Percentiles rank a stretch among this genome's conserved stretches.
These are phyloP conservation scores for Backusella parvicylindrica DNA, from an alignment of 192 early-diverging fungal genomes.

Conservation along the genomic window DNA sequence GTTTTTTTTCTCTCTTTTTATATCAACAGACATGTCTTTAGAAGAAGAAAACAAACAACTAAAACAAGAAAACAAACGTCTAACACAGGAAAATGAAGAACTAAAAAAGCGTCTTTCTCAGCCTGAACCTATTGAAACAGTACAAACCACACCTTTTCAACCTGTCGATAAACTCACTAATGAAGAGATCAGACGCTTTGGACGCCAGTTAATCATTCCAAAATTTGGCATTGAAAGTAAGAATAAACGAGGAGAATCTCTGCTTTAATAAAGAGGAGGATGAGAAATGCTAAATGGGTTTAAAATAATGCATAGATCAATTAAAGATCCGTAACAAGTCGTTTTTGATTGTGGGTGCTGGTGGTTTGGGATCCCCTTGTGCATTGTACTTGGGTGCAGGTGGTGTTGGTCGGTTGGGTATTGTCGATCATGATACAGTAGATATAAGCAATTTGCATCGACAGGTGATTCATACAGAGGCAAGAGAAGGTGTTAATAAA, in stretches of 20 bases:
- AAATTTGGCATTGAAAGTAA: constrained; percentile 70
- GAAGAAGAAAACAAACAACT: neutral
- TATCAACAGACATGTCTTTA: neutral
- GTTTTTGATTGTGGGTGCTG: constrained; percentile 89
- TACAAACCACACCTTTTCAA: neutral
- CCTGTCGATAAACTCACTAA: constrained; percentile 47
- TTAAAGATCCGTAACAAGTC: constrained; percentile 66
- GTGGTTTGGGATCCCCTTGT: constrained; percentile 89
- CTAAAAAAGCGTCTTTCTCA: constrained; percentile 4
- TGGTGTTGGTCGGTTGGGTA: constrained; percentile 85
- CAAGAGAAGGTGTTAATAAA: constrained; percentile 64
- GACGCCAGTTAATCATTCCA: constrained; percentile 82
- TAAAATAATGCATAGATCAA: constrained; percentile 54
- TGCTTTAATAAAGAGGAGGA: neutral
- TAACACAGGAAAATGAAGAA: constrained; percentile 2
- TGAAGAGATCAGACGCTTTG: constrained; percentile 77
- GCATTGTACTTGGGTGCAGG: constrained; percentile 85
- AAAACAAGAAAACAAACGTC: neutral
- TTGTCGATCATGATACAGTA: constrained; percentile 90
- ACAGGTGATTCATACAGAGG: constrained; percentile 89
- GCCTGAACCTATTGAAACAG: constrained; percentile 3
- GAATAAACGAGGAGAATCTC: neutral
- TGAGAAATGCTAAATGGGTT: neutral
- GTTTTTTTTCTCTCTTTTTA: neutral
- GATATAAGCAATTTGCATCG: constrained; percentile 92